Percentiles rank a stretch among this genome's conserved stretches.
Evolutionary conservation across 1,284 basidiomycete species (phyloP).

Genomic region (Cutaneotrichosporon cutaneum): DNA sequence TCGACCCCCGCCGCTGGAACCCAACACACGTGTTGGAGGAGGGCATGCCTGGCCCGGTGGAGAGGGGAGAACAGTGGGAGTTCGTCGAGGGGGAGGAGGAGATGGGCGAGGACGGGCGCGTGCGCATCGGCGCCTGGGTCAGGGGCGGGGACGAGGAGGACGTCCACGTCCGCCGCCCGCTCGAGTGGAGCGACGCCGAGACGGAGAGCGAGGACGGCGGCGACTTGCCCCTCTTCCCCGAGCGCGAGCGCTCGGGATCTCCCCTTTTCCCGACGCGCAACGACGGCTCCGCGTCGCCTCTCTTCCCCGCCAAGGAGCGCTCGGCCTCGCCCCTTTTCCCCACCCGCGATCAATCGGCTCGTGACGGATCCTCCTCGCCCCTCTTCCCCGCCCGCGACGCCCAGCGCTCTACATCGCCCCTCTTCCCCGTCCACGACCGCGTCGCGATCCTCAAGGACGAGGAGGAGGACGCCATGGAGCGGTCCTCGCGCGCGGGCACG

Average conservation of each 20-base stretch:
- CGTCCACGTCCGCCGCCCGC: conserved; percentile 11
- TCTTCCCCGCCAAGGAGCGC: conserved; percentile 15
- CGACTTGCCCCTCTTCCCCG: conserved; percentile 21
- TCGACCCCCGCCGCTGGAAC: conserved; percentile 35
- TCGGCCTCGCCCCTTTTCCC: conserved; percentile 29
- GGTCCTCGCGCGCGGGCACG: conserved; percentile 10
- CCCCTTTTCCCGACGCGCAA: conserved; percentile 13
- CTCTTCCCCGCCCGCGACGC: conserved; percentile 26
- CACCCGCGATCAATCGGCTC: conserved; percentile 1
- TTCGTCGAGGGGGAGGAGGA: conserved; percentile 16
- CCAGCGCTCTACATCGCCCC: too few species aligned
- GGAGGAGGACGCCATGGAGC: conserved; percentile 5
- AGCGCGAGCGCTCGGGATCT: not conserved
- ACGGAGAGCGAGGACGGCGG: conserved; percentile 2
- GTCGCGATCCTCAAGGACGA: not conserved
- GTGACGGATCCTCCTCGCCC: conserved; percentile 16
- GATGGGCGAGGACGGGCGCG: conserved; percentile 18
- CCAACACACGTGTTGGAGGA: conserved; percentile 21
- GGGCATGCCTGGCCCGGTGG: conserved; percentile 12
- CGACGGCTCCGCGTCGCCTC: conserved; percentile 12
- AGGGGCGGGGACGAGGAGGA: conserved; percentile 9
- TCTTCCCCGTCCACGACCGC: conserved; percentile 20
- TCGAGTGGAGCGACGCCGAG: conserved; percentile 12
- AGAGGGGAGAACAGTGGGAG: conserved; percentile 13
- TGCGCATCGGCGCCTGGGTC: conserved; percentile 19